These are phyloP conservation scores for Mycosphaerella arachidis DNA, from an alignment of 2,329 filamentous ascomycete genomes.

Conservation along the genomic window DNA sequence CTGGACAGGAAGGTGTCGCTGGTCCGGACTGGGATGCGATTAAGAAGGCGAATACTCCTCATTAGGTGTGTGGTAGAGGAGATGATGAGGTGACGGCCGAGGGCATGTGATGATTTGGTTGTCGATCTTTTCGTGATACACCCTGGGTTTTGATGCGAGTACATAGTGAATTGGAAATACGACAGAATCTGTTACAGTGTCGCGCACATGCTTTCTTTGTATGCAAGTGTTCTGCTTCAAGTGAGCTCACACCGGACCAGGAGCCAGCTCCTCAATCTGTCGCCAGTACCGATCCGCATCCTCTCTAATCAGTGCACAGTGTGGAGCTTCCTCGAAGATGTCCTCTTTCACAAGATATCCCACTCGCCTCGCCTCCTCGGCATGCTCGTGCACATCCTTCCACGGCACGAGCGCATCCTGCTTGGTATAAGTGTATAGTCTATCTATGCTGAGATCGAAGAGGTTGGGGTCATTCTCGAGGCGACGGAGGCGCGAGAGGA, in stretches of 20 bases:
- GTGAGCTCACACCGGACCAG: not conserved
- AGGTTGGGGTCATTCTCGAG: slow-evolving; percentile 11
- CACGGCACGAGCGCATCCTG: slow-evolving; percentile 54
- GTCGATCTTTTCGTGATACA: not conserved
- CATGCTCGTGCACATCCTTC: slow-evolving; percentile 54
- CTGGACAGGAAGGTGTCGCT: slow-evolving; percentile 2
- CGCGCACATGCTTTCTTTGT: not conserved
- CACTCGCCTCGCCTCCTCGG: slow-evolving; percentile 42
- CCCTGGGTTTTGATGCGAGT: not conserved
- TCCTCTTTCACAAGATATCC: slow-evolving; percentile 51
- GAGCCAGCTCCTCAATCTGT: slow-evolving; percentile 22
- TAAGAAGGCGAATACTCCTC: slow-evolving; percentile 7
- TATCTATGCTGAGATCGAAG: slow-evolving; percentile 27
- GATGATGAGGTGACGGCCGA: not conserved
- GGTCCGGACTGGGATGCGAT: slow-evolving; percentile 10
- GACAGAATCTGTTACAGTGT: not conserved
- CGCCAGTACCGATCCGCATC: slow-evolving; percentile 57
- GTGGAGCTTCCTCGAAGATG: slow-evolving; percentile 54
- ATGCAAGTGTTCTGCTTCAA: not conserved
- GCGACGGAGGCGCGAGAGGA: slow-evolving; percentile 8
- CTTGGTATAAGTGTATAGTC: slow-evolving; percentile 57
- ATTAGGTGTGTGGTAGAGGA: not conserved
- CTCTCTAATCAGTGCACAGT: slow-evolving; percentile 58
- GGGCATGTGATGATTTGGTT: not conserved
- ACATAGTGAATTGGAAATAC: not conserved